Percentiles rank a stretch among this genome's conserved stretches.
These are phyloP conservation scores for Aspergillus sp. DNA, from an alignment of 2,329 filamentous ascomycete species.

Conservation along the genomic window DNA sequence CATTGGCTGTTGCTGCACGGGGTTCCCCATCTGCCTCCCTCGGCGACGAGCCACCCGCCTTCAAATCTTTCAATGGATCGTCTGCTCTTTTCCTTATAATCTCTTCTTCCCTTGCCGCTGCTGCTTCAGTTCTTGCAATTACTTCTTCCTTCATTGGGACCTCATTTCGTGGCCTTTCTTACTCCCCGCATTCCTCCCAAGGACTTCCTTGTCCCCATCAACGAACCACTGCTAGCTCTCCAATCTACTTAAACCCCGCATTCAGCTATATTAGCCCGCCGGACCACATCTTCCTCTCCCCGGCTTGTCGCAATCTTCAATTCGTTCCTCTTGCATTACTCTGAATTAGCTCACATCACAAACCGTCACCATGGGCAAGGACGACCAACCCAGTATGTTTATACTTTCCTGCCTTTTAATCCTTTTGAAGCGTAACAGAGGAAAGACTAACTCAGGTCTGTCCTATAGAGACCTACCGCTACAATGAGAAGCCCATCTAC, in stretches of 20 bases:
- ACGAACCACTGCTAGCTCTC: background rate
- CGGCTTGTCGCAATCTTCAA: constrained; percentile 6
- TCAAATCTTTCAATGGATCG: background rate
- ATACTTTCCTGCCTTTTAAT: background rate
- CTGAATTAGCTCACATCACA: background rate
- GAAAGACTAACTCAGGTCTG: background rate
- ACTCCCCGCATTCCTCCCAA: background rate
- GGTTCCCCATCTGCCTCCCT: background rate
- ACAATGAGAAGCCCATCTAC: constrained; percentile 61
- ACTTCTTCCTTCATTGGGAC: background rate
- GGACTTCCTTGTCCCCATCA: too few relatives aligned
- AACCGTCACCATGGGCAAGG: constrained; percentile 37
- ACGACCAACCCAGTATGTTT: constrained; percentile 37
- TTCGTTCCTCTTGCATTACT: background rate
- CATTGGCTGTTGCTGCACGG: constrained; percentile 1
- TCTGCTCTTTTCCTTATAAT: background rate
- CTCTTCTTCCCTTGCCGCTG: background rate
- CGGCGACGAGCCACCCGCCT: background rate
- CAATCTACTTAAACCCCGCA: background rate
- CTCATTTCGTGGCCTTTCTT: background rate
- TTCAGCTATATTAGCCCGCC: background rate
- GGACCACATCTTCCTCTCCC: background rate
- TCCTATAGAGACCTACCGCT: constrained; percentile 47
- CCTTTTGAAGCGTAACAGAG: too few relatives aligned
- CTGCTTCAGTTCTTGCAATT: background rate